Conservation (phyloP, 768 basidiomycete genomes). For the Podaxis pistillaris region DNA sequence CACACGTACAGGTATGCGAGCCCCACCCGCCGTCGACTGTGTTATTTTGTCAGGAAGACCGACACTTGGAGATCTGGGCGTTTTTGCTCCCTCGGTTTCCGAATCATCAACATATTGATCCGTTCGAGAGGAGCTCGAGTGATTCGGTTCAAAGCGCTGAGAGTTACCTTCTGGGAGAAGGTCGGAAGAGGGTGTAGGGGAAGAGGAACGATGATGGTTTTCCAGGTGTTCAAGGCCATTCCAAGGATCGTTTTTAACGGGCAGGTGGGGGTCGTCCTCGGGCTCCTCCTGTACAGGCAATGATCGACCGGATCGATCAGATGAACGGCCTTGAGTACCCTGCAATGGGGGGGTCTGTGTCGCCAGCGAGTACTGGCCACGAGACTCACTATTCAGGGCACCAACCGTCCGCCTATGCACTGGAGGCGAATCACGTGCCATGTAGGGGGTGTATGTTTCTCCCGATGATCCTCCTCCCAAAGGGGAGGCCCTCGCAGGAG, state of each 20-base stretch:
- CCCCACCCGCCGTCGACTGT: background rate
- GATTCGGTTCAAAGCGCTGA: constrained; percentile 26
- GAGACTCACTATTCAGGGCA: constrained; percentile 24
- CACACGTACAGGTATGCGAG: background rate
- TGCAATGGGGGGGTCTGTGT: constrained; percentile 59
- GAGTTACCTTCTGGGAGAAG: constrained; percentile 42
- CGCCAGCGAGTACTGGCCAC: constrained; percentile 32
- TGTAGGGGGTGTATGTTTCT: constrained; percentile 37
- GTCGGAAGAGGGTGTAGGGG: constrained; percentile 56
- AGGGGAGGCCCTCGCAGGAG: constrained; percentile 49
- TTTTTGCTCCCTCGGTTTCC: constrained; percentile 56
- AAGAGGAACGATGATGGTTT: constrained; percentile 33
- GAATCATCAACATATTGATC: constrained; percentile 39
- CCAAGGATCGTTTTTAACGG: constrained; percentile 35
- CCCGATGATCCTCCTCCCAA: constrained; percentile 45
- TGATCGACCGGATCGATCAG: constrained; percentile 73
- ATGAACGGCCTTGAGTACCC: constrained; percentile 51
- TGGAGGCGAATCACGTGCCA: constrained; percentile 43
- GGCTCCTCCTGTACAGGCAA: constrained; percentile 76
- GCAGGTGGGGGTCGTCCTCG: constrained; percentile 55
- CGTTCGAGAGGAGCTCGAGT: constrained; percentile 32
- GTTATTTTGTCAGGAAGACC: constrained; percentile 48
- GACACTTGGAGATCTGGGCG: constrained; percentile 66
- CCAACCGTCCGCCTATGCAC: constrained; percentile 28
- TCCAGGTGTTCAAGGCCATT: constrained; percentile 32